Percentiles rank a stretch among this genome's conserved stretches.
These are phyloP conservation scores for Stipa capillata DNA, from an alignment of 176 grass and related monocot species.

Conservation along the genomic window DNA sequence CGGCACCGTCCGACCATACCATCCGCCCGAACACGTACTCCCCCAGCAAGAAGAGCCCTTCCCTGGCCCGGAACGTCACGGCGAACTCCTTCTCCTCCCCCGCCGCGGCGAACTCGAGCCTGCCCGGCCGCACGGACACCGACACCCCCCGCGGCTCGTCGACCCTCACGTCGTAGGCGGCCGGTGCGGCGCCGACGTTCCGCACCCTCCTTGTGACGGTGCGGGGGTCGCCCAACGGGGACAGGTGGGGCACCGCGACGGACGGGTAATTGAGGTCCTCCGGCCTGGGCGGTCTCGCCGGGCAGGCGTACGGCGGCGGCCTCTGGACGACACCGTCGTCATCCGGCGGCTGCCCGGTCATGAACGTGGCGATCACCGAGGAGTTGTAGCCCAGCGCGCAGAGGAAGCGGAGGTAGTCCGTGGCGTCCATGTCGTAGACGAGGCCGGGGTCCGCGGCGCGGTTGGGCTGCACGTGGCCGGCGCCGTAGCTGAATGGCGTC, in stretches of 20 bases:
- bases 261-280: constrained; percentile 94
- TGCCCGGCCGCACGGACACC: constrained; percentile 52
- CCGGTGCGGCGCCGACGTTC: constrained; percentile 53
- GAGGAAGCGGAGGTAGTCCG: constrained; percentile 73
- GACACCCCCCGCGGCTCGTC: constrained; percentile 43
- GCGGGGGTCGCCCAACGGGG: constrained; percentile 25
- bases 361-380: constrained; percentile 48
- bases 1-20: constrained; percentile 57
- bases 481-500: constrained; percentile 84
- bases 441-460: constrained; percentile 82
- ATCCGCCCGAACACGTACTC: constrained; percentile 70
- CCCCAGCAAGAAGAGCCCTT: constrained; percentile 1
- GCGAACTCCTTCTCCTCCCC: constrained; percentile 51
- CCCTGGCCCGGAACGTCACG: constrained; percentile 49
- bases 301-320: constrained; percentile 28
- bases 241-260: constrained; percentile 50
- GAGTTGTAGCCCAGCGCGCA: constrained; percentile 88
- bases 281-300: neutral
- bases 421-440: constrained; percentile 53
- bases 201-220: constrained; percentile 52
- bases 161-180: constrained; percentile 44
- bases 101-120: constrained; percentile 44
- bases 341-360: neutral
- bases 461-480: constrained; percentile 69
- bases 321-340: too few relatives aligned